Evolutionary conservation across 306 rosid species (phyloP).

Genomic region (Prunus persica): Prunus_persica_NCBIv2 NC_034010.1:27125001-27125500

Average conservation of each 20-base stretch:
- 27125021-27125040: conserved; percentile 43
- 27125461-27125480: neutral
- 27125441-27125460: neutral
- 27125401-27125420: neutral
- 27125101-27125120: conserved; percentile 24
- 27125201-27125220: neutral
- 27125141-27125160: conserved; percentile 34
- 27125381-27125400: neutral
- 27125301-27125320: neutral
- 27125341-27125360: neutral
- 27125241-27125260: neutral
- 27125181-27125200: neutral
- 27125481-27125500: too few species aligned
- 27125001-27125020: conserved; percentile 44
- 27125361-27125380: too few species aligned
- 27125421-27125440: neutral
- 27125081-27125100: conserved; percentile 26
- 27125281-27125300: neutral
- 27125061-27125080: conserved; percentile 35
- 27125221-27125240: neutral
- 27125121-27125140: conserved; percentile 28
- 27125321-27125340: neutral
- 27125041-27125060: conserved; percentile 46
- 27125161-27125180: neutral
- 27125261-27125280: neutral